phyloP scores from a whole-genome alignment of 306 rosid species.

The Dryas drummondii region DNA sequence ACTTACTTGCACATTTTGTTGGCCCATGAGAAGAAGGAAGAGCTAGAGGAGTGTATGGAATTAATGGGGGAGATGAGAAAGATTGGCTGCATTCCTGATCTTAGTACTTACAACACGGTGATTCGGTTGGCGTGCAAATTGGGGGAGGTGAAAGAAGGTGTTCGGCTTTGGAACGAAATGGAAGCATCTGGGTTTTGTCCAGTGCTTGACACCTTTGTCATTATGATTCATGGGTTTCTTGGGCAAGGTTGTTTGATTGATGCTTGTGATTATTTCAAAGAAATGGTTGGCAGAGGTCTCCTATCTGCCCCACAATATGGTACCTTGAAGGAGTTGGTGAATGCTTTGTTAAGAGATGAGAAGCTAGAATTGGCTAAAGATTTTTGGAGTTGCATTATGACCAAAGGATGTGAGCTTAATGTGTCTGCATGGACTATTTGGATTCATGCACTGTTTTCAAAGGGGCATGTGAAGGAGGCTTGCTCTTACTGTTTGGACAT shows the following conservation, averaged over 20 bases:
- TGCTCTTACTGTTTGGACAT: constrained; percentile 79
- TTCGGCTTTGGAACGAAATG: constrained; percentile 71
- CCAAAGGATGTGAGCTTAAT: constrained; percentile 59
- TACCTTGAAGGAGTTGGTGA: constrained; percentile 66
- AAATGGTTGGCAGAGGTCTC: constrained; percentile 78
- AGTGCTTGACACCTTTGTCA: constrained; percentile 62
- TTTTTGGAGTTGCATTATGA: constrained; percentile 63
- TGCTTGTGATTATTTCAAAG: constrained; percentile 79
- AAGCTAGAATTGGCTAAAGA: constrained; percentile 88
- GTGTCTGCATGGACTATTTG: constrained; percentile 82
- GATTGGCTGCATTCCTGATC: constrained; percentile 69
- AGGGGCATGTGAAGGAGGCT: constrained; percentile 83
- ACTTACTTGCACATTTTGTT: constrained; percentile 61
- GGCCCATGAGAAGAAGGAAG: constrained; percentile 88
- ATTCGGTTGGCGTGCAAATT: constrained; percentile 78
- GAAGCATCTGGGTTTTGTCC: constrained; percentile 62
- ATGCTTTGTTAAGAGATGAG: constrained; percentile 61
- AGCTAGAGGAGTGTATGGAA: constrained; percentile 75
- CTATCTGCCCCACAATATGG: constrained; percentile 67
- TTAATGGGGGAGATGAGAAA: constrained; percentile 70
- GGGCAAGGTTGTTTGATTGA: constrained; percentile 62
- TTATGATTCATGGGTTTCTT: constrained; percentile 82
- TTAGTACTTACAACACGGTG: constrained; percentile 57
- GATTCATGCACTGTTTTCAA: constrained; percentile 82
- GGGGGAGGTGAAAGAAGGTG: constrained; percentile 72